Evolutionary conservation across 2,329 filamentous ascomycete genomes (phyloP).

Genomic region (Ophiocordyceps camponoti-floridani): DNA sequence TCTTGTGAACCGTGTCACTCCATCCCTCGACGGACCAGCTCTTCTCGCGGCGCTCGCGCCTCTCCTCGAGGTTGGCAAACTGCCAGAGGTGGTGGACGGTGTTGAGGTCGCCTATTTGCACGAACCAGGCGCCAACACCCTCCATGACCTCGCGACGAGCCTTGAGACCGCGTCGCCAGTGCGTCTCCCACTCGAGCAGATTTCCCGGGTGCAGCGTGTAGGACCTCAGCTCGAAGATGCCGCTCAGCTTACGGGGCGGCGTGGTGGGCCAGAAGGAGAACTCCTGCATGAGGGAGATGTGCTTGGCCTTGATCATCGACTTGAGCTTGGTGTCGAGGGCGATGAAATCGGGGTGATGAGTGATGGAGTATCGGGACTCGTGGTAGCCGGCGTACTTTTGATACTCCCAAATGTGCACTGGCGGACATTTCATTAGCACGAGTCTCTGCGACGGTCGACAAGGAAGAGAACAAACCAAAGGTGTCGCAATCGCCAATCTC

Average conservation of each 20-base stretch:
- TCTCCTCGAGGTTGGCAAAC: slow-evolving; percentile 90
- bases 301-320: slow-evolving; percentile 67
- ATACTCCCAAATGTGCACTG: slow-evolving; percentile 99
- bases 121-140: slow-evolving; percentile 95
- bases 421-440: too few relatives aligned
- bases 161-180: slow-evolving; percentile 85
- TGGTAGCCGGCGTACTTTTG: slow-evolving; percentile 95
- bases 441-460: not conserved
- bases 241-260: slow-evolving; percentile 72
- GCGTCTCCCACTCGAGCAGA: slow-evolving; percentile 93
- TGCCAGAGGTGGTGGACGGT: slow-evolving; percentile 98
- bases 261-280: slow-evolving; percentile 99
- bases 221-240: slow-evolving; percentile 87
- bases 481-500: slow-evolving; percentile 96
- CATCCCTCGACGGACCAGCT: slow-evolving; percentile 92
- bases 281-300: slow-evolving; percentile 91
- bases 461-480: slow-evolving; percentile 50
- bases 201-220: slow-evolving; percentile 95
- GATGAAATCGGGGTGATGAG: slow-evolving; percentile 64
- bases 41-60: slow-evolving; percentile 76
- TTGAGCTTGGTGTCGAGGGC: slow-evolving; percentile 76
- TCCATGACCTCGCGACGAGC: slow-evolving; percentile 96
- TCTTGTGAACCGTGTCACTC: slow-evolving; percentile 97
- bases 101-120: slow-evolving; percentile 93
- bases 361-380: slow-evolving; percentile 71